These are phyloP conservation scores for Ascochyta rabiei DNA, from an alignment of 2,329 filamentous ascomycete species.

Conservation along the genomic window DNA sequence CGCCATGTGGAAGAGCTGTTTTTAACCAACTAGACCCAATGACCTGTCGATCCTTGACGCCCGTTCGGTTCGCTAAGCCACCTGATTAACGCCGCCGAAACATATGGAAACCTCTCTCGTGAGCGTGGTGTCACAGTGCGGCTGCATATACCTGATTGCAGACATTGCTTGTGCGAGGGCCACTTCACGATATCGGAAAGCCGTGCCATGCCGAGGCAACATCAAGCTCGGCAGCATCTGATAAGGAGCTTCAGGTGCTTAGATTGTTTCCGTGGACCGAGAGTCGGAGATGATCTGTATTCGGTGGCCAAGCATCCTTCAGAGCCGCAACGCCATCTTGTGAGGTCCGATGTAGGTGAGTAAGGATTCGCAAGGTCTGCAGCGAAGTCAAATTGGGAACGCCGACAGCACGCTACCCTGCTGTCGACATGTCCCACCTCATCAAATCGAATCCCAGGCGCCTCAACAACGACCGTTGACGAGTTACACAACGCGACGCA, in stretches of 20 bases:
- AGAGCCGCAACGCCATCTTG: conserved; percentile 13
- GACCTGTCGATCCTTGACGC: conserved; percentile 3
- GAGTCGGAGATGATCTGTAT: conserved; percentile 9
- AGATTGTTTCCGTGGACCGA: background rate
- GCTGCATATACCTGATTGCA: conserved; percentile 7
- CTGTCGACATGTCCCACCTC: conserved; percentile 13
- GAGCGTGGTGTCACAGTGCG: conserved; percentile 1
- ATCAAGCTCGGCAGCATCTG: conserved; percentile 10
- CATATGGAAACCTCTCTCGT: background rate
- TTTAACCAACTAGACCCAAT: background rate
- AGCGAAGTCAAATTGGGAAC: background rate
- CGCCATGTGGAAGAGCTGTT: too few species aligned
- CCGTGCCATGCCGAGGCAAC: conserved; percentile 9
- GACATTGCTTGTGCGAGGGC: conserved; percentile 10
- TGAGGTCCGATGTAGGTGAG: background rate
- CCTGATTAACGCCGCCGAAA: background rate
- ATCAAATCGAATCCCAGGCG: conserved; percentile 1
- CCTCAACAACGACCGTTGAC: conserved; percentile 11
- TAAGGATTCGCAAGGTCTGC: background rate
- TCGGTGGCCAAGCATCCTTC: conserved; percentile 14
- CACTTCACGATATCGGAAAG: background rate
- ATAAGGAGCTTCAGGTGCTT: conserved; percentile 5
- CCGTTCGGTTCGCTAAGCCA: conserved; percentile 1
- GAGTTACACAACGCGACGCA: conserved; percentile 9
- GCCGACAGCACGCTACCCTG: conserved; percentile 9